These are phyloP conservation scores for Fonsecaea monophora DNA, from an alignment of 2,329 filamentous ascomycete genomes.

Conservation along the genomic window DNA sequence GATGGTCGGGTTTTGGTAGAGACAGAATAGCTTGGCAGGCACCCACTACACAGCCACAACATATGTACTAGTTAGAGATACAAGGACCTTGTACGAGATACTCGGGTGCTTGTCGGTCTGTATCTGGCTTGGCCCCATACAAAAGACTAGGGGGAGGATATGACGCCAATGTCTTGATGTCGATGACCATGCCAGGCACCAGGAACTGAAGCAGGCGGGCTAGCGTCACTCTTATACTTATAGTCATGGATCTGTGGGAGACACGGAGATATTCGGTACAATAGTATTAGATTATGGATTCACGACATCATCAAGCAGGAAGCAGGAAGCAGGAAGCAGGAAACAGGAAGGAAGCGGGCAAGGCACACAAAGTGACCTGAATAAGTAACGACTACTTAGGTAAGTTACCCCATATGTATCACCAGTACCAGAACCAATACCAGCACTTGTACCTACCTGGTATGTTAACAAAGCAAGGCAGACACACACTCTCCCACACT, in stretches of 20 bases:
- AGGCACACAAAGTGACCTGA: too few relatives aligned
- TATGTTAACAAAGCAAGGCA: not conserved
- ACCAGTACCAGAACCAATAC: too few relatives aligned
- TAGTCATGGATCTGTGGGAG: not conserved
- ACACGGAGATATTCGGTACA: too few relatives aligned
- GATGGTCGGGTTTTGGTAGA: not conserved
- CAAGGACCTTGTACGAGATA: not conserved
- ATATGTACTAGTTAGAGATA: not conserved
- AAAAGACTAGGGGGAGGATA: not conserved
- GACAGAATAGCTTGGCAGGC: not conserved
- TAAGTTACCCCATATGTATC: too few relatives aligned
- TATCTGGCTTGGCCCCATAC: too few relatives aligned
- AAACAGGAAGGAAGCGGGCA: too few relatives aligned
- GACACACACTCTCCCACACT: not conserved
- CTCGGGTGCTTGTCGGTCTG: too few relatives aligned
- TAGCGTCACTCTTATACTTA: not conserved
- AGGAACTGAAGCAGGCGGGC: not conserved
- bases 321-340: too few relatives aligned
- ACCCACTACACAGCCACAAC: conserved; percentile 14
- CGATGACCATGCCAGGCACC: conserved; percentile 6
- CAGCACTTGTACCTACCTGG: not conserved
- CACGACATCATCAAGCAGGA: too few relatives aligned
- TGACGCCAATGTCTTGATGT: conserved; percentile 20
- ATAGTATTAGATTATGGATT: too few relatives aligned
- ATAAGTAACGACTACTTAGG: too few relatives aligned